These are phyloP conservation scores for Colletotrichum lentis DNA, from an alignment of 2,329 filamentous ascomycete genomes.

Conservation along the genomic window DNA sequence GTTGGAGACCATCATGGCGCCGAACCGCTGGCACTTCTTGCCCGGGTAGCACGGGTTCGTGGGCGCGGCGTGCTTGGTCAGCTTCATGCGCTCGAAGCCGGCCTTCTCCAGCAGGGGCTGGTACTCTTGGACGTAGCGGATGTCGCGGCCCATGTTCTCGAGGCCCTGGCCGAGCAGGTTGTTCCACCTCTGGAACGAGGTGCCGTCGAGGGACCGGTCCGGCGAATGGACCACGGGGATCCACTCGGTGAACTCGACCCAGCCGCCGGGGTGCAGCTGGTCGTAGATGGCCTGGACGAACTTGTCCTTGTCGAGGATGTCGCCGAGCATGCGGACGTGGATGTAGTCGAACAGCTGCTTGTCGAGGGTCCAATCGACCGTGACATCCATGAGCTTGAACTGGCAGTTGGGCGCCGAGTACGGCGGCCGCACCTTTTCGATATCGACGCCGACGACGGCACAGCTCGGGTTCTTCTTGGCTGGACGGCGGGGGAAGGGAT, in stretches of 20 bases:
- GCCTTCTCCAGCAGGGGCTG: constrained; percentile 40
- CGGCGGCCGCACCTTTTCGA: constrained; percentile 44
- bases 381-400: constrained; percentile 44
- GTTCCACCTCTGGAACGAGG: constrained; percentile 46
- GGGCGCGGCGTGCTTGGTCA: constrained; percentile 43
- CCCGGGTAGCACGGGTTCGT: constrained; percentile 46
- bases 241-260: constrained; percentile 49
- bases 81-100: constrained; percentile 43
- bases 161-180: constrained; percentile 43
- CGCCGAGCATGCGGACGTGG: constrained; percentile 47
- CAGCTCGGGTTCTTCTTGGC: constrained; percentile 43
- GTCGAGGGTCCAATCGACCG: constrained; percentile 43
- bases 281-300: constrained; percentile 45
- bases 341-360: constrained; percentile 45
- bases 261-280: constrained; percentile 41
- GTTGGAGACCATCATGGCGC: constrained; percentile 44
- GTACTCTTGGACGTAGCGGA: constrained; percentile 43
- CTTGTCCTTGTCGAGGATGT: constrained; percentile 42
- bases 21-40: constrained; percentile 44
- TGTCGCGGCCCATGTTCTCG: constrained; percentile 45
- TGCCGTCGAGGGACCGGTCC: constrained; percentile 46
- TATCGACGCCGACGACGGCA: constrained; percentile 45
- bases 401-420: constrained; percentile 43
- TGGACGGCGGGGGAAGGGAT: constrained; percentile 4
- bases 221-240: constrained; percentile 45